Base-by-base conservation (phyloP, 768 basidiomycete genomes). In the Hygrocybe punicea region DNA sequence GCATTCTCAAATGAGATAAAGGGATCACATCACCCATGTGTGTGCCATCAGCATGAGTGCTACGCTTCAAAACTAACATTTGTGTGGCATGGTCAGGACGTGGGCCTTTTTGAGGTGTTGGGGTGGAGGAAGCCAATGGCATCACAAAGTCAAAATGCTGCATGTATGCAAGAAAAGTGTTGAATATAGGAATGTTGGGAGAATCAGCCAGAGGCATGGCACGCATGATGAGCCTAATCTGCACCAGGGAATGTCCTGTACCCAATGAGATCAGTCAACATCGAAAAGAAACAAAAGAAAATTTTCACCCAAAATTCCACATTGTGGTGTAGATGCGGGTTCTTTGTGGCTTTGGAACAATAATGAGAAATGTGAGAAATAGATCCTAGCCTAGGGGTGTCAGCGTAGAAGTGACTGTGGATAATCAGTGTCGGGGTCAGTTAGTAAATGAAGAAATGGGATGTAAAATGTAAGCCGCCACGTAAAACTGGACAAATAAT, bases 281-380 rank as follows among this genome's bases (percentile, higher is more conserved):
- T 19, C n/a, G 3, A 29, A 8, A 8, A 7, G 4, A 42, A 3
- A 42, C 6, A 17, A 47, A n/a, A n/a, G 11, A 47, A 13, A 5
- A 21, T 42, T 59, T 58, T 56, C n/a, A 67, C 67, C 51, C 40
- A 58, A 47, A 3, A 69, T 42, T 11, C 64, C 64, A 46, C 62
- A 63, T 5, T 48, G 34, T 50, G 63, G 65, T n/a, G n/a, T n/a
- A n/a, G n/a, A n/a, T n/a, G n/a, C n/a, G n/a, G n/a, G n/a, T n/a
- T n/a, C n/a, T n/a, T n/a, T n/a, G n/a, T n/a, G n/a, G n/a, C n/a
- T n/a, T n/a, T n/a, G n/a, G n/a, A n/a, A n/a, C n/a, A n/a, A n/a
- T n/a, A n/a, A n/a, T n/a, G n/a, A n/a, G n/a, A n/a, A n/a, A n/a
- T n/a, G n/a, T n/a, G n/a, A n/a, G n/a, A n/a, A n/a, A n/a, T n/a